Base-by-base conservation (phyloP, 345 rosid genomes). In the Odontarrhena argentea region DNA sequence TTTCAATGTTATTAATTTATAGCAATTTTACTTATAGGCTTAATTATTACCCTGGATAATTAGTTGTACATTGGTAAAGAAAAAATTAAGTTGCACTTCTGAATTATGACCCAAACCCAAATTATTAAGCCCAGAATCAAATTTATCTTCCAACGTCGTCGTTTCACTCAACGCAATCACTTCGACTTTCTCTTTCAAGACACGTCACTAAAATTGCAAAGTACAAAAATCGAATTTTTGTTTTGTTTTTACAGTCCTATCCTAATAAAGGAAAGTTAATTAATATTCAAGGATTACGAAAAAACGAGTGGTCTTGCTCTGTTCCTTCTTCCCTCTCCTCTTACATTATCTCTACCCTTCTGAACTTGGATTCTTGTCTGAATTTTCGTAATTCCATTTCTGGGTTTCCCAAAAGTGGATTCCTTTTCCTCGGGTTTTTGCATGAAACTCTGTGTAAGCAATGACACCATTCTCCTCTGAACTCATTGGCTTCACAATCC, bases 401-500 rank as follows among this genome's bases (percentile, higher is more conserved):
- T 22, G 45, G 45, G 34, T 34, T 35, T 24, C 54, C 41, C 42
- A 9, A 60, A 61, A 62, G 12, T 46, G 15, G 12, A 11, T 34
- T 32, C 3, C 10, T 44, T 10, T 15, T 15, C 12, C 54, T 32
- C 35, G 49, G 49, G 54, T 49, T 49, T 61, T 46, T 22, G 24
- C 50, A 68, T 49, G 73, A 51, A 42, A 42, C 45, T 60, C 34
- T 50, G 55, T 8, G 15, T 47, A 36, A 12, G 15, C 38, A 10
- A 72, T 73, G 76, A 58, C 76, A 10, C 67, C 76, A 36, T 67
- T 65, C 15, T 73, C 76, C 49, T 58, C 76, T 35, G 62, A 73
- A 4, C 76, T 73, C 55, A 48, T 65, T 28, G 71, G 76, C 44
- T 73, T 73, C 71, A 65, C 76, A 1, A 51, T 73, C 62, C 76